Conservation (phyloP, 345 rosid species). For the Boechera stricta region DNA sequence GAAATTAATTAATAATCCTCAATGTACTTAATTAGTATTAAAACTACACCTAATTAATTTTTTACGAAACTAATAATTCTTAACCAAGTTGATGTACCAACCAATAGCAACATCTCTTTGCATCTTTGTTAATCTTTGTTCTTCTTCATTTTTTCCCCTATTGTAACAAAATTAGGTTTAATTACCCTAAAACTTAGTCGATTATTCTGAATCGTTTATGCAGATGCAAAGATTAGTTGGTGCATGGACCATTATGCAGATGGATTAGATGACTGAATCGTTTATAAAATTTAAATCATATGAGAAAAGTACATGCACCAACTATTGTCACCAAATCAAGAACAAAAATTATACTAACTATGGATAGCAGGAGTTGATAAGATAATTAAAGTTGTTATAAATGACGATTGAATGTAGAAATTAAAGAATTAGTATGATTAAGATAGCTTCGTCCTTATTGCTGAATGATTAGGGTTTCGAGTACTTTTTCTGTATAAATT, state of each 20-base stretch:
- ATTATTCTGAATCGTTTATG: not conserved
- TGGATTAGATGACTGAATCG: constrained; percentile 1
- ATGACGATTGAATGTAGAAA: constrained; percentile 15
- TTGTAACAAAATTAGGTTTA: not conserved
- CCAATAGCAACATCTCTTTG: not conserved
- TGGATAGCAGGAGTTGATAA: constrained; percentile 29
- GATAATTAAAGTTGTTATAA: constrained; percentile 21
- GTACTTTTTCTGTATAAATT: constrained; percentile 1
- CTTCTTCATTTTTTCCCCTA: not conserved
- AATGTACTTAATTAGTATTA: not conserved
- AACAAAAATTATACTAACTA: not conserved
- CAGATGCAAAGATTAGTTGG: too few species aligned
- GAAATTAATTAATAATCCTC: constrained; percentile 6
- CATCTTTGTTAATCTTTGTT: not conserved
- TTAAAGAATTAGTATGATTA: constrained; percentile 13
- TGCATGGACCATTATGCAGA: not conserved
- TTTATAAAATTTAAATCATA: not conserved
- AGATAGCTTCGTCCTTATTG: constrained; percentile 34
- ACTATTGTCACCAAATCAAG: constrained; percentile 28
- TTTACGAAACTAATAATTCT: constrained; percentile 11
- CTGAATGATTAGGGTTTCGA: constrained; percentile 25
- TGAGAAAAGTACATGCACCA: not conserved
- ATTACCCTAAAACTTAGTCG: not conserved
- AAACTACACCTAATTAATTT: constrained; percentile 3
- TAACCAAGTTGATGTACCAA: constrained; percentile 36